Conservation (phyloP, 1,284 basidiomycete species). For the Leccinum cinnamomeum region DNA sequence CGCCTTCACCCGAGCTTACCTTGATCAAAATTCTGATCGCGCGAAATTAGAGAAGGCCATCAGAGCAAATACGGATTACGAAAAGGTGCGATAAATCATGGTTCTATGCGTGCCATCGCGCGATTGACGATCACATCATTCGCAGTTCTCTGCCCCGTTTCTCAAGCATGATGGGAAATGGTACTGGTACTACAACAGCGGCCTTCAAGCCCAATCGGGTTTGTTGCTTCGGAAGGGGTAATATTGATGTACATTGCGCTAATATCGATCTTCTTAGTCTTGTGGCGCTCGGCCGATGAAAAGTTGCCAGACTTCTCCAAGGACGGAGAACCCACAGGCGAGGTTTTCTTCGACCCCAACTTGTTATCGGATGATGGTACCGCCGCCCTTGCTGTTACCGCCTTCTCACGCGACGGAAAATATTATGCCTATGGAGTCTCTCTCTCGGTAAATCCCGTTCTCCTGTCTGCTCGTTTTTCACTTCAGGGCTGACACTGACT, state of each 20-base stretch:
- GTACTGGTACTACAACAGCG: constrained; percentile 79
- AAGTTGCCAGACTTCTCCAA: constrained; percentile 53
- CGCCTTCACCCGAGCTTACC: constrained; percentile 55
- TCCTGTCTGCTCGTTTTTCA: constrained; percentile 1
- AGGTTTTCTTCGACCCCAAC: constrained; percentile 82
- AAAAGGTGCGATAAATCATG: constrained; percentile 51
- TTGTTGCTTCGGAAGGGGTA: constrained; percentile 15
- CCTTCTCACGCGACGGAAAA: constrained; percentile 67
- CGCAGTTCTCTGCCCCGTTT: constrained; percentile 60
- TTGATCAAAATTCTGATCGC: constrained; percentile 61
- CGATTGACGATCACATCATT: constrained; percentile 4
- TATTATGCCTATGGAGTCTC: constrained; percentile 78
- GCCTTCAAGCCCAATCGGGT: constrained; percentile 67
- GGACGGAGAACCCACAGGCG: constrained; percentile 46
- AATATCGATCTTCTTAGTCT: constrained; percentile 38
- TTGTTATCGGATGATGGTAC: constrained; percentile 74
- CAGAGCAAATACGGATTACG: constrained; percentile 65
- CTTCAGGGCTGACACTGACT: constrained; percentile 5
- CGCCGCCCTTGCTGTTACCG: constrained; percentile 55
- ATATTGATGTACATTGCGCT: neutral
- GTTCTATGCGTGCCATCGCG: neutral
- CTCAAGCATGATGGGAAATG: constrained; percentile 66
- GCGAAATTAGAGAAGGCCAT: constrained; percentile 60
- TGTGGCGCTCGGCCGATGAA: constrained; percentile 63
- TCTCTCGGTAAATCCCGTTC: constrained; percentile 50